phyloP scores from a whole-genome alignment of 108 stramenopile species.

The Skeletonema potamos region DNA sequence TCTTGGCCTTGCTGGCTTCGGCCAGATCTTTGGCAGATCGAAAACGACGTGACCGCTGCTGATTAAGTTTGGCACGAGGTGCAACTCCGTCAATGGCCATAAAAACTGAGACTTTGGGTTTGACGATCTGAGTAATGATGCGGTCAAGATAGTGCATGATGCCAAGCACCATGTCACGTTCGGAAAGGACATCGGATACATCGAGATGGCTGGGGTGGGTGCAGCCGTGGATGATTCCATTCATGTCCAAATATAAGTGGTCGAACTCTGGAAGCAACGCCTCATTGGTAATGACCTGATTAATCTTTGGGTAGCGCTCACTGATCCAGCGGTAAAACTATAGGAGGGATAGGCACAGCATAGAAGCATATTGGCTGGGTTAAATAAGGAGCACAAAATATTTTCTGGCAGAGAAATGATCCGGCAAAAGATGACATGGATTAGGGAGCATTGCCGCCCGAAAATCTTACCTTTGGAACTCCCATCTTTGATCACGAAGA shows the following conservation, averaged over 20 bases:
- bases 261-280: conserved; percentile 88
- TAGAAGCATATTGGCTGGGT: neutral
- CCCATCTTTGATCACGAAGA: conserved; percentile 10
- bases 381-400: neutral
- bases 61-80: conserved; percentile 98
- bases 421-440: neutral
- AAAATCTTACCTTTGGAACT: conserved; percentile 20
- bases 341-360: neutral
- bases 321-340: conserved; percentile 99
- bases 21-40: conserved; percentile 93
- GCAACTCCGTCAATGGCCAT: conserved; percentile 98
- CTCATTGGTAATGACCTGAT: conserved; percentile 94
- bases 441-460: neutral
- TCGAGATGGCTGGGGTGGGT: conserved; percentile 90
- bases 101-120: conserved; percentile 92
- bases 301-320: conserved; percentile 99
- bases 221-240: conserved; percentile 99
- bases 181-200: conserved; percentile 85
- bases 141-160: conserved; percentile 96
- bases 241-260: conserved; percentile 99
- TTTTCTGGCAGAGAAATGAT: neutral
- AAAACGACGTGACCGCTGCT: conserved; percentile 96
- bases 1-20: conserved; percentile 72
- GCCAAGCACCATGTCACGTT: conserved; percentile 95
- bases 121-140: conserved; percentile 94